phyloP scores from a whole-genome alignment of 2,329 filamentous ascomycete genomes.

The Trichoderma sp. region DNA sequence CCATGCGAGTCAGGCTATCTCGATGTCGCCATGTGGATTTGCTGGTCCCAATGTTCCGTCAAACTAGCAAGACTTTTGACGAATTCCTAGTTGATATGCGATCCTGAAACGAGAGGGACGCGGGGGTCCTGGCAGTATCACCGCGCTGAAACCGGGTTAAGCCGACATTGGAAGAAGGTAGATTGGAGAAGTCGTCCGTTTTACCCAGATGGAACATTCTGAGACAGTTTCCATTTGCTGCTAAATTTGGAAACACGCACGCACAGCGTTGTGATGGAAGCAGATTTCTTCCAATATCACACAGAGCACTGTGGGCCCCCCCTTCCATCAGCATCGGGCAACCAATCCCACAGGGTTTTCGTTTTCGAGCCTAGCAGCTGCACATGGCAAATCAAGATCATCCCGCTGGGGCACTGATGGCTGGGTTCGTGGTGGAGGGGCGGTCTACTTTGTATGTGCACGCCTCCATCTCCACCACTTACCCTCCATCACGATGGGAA shows the following conservation, averaged over 20 bases:
- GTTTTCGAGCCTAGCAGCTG: slow-evolving; percentile 9
- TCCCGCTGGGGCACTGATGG: slow-evolving; percentile 21
- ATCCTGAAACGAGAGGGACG: slow-evolving; percentile 24
- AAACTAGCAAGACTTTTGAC: slow-evolving; percentile 20
- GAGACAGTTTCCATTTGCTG: slow-evolving; percentile 29
- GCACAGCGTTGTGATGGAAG: slow-evolving; percentile 12
- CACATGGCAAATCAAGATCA: slow-evolving; percentile 28
- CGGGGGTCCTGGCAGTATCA: slow-evolving; percentile 23
- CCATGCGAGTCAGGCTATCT: slow-evolving; percentile 28
- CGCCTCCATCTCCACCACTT: slow-evolving; percentile 21
- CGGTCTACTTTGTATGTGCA: slow-evolving; percentile 17
- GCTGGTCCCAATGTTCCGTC: slow-evolving; percentile 23
- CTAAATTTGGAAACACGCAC: slow-evolving; percentile 28
- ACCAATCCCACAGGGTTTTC: slow-evolving; percentile 14
- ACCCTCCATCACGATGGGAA: slow-evolving; percentile 18
- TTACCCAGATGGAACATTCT: slow-evolving; percentile 26
- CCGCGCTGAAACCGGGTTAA: slow-evolving; percentile 27
- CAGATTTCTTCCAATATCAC: slow-evolving; percentile 17
- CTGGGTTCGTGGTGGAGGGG: neutral
- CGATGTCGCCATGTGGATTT: slow-evolving; percentile 18
- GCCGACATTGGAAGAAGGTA: slow-evolving; percentile 22
- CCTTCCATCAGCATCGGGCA: slow-evolving; percentile 21
- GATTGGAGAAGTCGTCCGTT: neutral
- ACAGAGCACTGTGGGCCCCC: slow-evolving; percentile 16
- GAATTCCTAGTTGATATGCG: slow-evolving; percentile 4